phyloP scores from a whole-genome alignment of 2,329 filamentous ascomycete species.

The Thyridium curvatum region DNA sequence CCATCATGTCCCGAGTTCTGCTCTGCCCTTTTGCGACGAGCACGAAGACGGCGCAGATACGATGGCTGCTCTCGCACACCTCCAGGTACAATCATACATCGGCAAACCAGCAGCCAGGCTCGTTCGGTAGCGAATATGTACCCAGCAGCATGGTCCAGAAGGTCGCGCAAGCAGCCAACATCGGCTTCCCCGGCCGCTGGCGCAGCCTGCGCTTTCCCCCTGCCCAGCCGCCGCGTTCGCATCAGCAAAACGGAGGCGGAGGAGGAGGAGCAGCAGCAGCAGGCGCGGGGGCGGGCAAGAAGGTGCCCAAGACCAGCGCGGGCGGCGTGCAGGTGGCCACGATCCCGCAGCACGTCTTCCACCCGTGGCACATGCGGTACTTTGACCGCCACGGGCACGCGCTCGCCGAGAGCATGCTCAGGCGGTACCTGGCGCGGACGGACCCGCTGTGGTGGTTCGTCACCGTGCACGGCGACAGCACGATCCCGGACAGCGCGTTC shows the following conservation, averaged over 20 bases:
- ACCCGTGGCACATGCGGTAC: slow-evolving; percentile 15
- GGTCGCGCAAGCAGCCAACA: not conserved
- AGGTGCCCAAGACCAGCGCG: not conserved
- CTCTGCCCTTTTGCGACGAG: too few species aligned
- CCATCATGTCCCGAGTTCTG: too few species aligned
- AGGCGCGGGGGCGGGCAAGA: too few species aligned
- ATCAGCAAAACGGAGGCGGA: too few species aligned
- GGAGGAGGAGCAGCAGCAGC: too few species aligned
- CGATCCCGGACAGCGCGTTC: not conserved
- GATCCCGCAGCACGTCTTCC: slow-evolving; percentile 16
- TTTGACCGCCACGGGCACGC: slow-evolving; percentile 19
- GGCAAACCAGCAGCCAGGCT: too few species aligned
- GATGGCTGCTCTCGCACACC: too few species aligned
- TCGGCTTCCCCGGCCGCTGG: slow-evolving; percentile 8
- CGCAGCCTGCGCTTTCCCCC: not conserved
- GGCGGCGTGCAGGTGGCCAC: slow-evolving; percentile 2
- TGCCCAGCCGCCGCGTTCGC: too few species aligned
- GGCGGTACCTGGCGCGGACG: slow-evolving; percentile 18
- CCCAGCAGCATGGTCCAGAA: too few species aligned
- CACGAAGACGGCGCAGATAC: too few species aligned
- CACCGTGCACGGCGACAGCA: not conserved
- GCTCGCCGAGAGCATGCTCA: slow-evolving; percentile 17
- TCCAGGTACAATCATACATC: too few species aligned
- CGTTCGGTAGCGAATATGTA: too few species aligned
- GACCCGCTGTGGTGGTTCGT: slow-evolving; percentile 13